These are phyloP conservation scores for Aspergillus aculeatus DNA, from an alignment of 2,329 filamentous ascomycete species.

Conservation along the genomic window DNA sequence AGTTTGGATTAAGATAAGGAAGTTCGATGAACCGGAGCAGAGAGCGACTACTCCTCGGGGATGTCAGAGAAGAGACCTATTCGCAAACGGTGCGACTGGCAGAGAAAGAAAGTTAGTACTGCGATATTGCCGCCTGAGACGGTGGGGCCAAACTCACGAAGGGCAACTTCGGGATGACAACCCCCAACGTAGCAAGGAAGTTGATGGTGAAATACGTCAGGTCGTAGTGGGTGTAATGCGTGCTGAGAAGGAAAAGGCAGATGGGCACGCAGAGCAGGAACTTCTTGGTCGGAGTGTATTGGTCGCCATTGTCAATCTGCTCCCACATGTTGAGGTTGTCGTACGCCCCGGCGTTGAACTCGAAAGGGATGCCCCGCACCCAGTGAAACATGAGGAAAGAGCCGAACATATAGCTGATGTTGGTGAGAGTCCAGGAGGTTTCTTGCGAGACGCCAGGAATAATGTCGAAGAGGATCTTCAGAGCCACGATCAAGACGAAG, in stretches of 20 bases:
- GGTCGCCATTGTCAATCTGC: constrained; percentile 97
- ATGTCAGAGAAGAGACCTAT: constrained; percentile 71
- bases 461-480: constrained; percentile 97
- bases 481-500: constrained; percentile 81
- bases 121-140: background rate
- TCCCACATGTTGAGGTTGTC: constrained; percentile 99
- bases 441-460: constrained; percentile 95
- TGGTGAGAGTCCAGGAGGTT: constrained; percentile 97
- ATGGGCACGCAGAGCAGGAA: constrained; percentile 95
- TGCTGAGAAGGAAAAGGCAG: constrained; percentile 90
- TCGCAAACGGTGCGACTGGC: constrained; percentile 73
- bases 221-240: constrained; percentile 98
- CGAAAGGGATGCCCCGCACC: constrained; percentile 95
- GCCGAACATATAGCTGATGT: constrained; percentile 98
- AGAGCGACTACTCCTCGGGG: constrained; percentile 57
- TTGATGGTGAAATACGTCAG: constrained; percentile 97
- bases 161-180: constrained; percentile 94
- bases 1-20: constrained; percentile 1
- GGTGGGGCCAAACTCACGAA: constrained; percentile 63
- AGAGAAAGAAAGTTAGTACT: constrained; percentile 27
- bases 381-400: constrained; percentile 99
- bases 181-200: constrained; percentile 84
- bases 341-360: constrained; percentile 97
- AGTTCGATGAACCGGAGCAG: constrained; percentile 13
- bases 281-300: constrained; percentile 98